phyloP scores from a whole-genome alignment of 2,329 filamentous ascomycete species.

The Lasiodiplodia sp. region DNA sequence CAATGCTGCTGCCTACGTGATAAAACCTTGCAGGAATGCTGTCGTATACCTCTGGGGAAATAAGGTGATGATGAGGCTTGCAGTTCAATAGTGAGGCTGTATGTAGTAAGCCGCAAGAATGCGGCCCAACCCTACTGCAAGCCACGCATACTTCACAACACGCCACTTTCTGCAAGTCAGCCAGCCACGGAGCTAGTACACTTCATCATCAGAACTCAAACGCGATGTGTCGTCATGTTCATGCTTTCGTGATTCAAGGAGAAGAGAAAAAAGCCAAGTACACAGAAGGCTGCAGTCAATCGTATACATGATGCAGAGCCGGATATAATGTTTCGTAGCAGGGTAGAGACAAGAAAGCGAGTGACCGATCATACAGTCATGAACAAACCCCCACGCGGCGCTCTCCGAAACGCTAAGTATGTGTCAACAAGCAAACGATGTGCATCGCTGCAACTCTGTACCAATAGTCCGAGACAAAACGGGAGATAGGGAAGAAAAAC shows the following conservation, averaged over 20 bases:
- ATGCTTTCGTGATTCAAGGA: neutral
- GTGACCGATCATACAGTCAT: neutral
- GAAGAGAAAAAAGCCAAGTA: neutral
- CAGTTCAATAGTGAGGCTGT: neutral
- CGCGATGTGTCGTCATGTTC: neutral
- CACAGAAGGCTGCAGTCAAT: too few relatives aligned
- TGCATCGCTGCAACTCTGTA: neutral
- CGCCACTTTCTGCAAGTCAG: neutral
- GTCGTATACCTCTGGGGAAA: neutral
- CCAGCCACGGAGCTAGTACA: neutral
- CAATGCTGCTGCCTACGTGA: neutral
- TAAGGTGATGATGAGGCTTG: neutral
- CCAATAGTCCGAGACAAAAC: neutral
- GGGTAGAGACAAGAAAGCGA: neutral
- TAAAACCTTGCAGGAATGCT: neutral
- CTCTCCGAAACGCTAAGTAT: too few relatives aligned
- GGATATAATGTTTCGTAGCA: neutral
- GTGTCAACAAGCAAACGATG: too few relatives aligned
- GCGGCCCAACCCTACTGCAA: slow-evolving; percentile 9
- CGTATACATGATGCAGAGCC: neutral
- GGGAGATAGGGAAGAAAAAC: neutral
- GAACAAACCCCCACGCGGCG: neutral
- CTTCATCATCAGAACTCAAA: too few relatives aligned
- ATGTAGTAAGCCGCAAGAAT: neutral
- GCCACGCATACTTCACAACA: neutral